A percentile compares a stretch with the other conserved stretches of the same genome.
Conservation (phyloP, 2,329 filamentous ascomycete genomes). For the Sclerotinia subarctica region DNA sequence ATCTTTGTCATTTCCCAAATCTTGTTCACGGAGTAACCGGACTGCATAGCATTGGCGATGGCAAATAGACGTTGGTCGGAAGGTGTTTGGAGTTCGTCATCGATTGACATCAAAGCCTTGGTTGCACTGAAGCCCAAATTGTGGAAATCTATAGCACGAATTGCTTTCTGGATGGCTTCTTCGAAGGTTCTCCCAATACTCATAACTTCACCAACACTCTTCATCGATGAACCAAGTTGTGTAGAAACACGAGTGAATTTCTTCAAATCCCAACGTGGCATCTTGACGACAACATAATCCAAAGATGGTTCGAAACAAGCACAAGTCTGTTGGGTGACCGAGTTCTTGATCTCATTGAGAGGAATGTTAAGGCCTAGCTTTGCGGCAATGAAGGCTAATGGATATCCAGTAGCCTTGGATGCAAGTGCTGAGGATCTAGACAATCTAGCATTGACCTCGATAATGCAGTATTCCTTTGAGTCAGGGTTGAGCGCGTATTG, state of each 20-base stretch:
- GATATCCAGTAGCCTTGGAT: conserved; percentile 97
- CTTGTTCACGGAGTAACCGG: conserved; percentile 91
- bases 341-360: conserved; percentile 92
- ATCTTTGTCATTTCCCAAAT: conserved; percentile 98
- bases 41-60: conserved; percentile 95
- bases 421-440: conserved; percentile 95
- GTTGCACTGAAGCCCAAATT: conserved; percentile 94
- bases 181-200: conserved; percentile 97
- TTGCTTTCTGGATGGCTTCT: conserved; percentile 98
- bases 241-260: conserved; percentile 99
- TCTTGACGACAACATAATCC: conserved; percentile 98
- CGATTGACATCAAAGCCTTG: conserved; percentile 80
- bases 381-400: conserved; percentile 92
- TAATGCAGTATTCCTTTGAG: conserved; percentile 95
- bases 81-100: conserved; percentile 85
- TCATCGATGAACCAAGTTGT: conserved; percentile 97
- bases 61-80: conserved; percentile 97
- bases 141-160: conserved; percentile 90
- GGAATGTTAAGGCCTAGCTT: conserved; percentile 97
- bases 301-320: conserved; percentile 98
- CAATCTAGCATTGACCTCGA: conserved; percentile 97
- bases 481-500: conserved; percentile 97
- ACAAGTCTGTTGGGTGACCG: conserved; percentile 96
- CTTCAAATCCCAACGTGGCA: conserved; percentile 94
- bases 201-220: conserved; percentile 99